phyloP scores from a whole-genome alignment of 345 rosid genomes.

The Salix caprea region DNA sequence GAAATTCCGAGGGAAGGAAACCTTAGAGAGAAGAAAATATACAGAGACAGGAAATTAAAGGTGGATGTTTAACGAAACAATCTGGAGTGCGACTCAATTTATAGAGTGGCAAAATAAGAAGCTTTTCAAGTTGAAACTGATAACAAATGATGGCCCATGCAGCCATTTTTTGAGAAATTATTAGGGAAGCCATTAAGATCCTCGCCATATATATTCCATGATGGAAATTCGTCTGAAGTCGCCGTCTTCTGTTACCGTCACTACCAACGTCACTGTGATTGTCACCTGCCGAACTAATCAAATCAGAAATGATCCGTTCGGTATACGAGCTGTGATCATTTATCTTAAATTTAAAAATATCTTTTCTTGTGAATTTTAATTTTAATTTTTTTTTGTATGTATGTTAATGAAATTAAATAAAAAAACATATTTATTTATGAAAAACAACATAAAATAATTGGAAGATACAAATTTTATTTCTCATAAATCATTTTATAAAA shows the following conservation, averaged over 20 bases:
- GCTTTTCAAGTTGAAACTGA: background rate
- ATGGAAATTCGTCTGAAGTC: constrained; percentile 28
- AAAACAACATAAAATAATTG: no score
- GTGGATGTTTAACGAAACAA: no score
- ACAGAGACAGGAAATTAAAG: background rate
- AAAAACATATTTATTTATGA: no score
- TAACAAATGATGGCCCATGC: constrained; percentile 52
- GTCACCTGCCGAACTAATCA: background rate
- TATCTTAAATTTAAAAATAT: no score
- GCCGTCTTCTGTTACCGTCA: constrained; percentile 29
- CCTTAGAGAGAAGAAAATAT: background rate
- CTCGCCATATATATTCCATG: background rate
- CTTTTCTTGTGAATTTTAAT: no score
- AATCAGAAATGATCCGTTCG: no score
- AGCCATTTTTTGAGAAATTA: constrained; percentile 47
- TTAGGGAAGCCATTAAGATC: background rate
- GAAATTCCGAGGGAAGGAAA: background rate
- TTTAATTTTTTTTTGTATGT: no score
- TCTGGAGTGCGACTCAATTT: constrained; percentile 13
- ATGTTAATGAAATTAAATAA: no score
- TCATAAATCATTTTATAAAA: no score
- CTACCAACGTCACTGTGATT: background rate
- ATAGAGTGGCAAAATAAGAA: constrained; percentile 15
- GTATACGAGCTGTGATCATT: no score
- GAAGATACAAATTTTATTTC: no score